A percentile compares a stretch with the other conserved stretches of the same genome.
phyloP scores from a whole-genome alignment of 768 basidiomycete genomes.

The Serendipita sp. region DNA sequence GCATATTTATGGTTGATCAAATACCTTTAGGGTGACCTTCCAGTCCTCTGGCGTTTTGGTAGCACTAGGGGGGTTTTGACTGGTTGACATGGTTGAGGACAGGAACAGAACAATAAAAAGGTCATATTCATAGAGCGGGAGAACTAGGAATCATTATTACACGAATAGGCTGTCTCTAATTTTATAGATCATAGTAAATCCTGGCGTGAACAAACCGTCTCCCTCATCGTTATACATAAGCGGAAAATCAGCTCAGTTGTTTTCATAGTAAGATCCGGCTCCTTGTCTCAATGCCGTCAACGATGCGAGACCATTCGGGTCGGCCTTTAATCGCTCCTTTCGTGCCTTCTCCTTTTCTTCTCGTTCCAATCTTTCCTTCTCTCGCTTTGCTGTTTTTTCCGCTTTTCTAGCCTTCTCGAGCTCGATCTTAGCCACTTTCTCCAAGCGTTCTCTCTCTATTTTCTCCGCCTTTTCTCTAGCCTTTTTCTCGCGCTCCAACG shows the following conservation, averaged over 20 bases:
- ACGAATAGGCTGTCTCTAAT: neutral
- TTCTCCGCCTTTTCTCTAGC: neutral
- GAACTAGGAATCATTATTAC: neutral
- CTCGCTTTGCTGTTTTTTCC: neutral
- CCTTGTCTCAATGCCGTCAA: slow-evolving; percentile 4
- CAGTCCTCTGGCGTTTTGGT: neutral
- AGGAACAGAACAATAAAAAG: neutral
- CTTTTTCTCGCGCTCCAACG: neutral
- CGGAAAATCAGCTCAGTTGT: neutral
- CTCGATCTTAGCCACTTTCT: neutral
- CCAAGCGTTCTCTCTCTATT: neutral
- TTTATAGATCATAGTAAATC: neutral
- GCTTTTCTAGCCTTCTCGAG: neutral
- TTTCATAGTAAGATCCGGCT: neutral
- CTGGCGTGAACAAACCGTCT: neutral
- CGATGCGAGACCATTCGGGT: neutral
- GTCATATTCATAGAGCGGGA: neutral
- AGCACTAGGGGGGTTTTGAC: neutral
- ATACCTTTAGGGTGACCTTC: neutral
- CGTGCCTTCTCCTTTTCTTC: neutral
- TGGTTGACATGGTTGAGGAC: neutral
- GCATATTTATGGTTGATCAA: neutral
- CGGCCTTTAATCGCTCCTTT: neutral
- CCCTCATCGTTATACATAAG: neutral
- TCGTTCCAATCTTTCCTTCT: neutral